Evolutionary conservation across 306 rosid genomes (phyloP).

Genomic region (Pyrus bretschneideri): DNA sequence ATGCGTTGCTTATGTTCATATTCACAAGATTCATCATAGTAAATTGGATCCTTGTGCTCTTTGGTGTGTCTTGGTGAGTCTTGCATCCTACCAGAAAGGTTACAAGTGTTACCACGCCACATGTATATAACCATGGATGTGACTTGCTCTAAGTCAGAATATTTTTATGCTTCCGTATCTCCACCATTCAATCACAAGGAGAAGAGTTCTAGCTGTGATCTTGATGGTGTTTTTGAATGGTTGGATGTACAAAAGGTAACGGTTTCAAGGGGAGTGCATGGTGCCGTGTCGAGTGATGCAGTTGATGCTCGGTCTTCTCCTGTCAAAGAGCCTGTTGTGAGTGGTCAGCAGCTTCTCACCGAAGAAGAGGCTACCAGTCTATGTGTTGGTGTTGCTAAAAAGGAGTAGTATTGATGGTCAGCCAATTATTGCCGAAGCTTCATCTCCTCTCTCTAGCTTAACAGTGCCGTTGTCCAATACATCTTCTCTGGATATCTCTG

Average conservation of each 20-base stretch:
- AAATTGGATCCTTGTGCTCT: too few relatives aligned
- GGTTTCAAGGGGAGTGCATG: neutral
- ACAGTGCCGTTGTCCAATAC: too few relatives aligned
- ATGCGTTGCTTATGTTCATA: too few relatives aligned
- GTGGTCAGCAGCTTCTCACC: too few relatives aligned
- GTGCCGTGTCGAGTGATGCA: neutral
- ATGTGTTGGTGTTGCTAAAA: neutral
- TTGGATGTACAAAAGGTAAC: neutral
- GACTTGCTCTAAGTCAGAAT: neutral
- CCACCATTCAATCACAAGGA: neutral
- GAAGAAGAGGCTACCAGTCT: neutral
- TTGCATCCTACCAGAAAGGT: too few relatives aligned
- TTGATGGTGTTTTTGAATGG: neutral
- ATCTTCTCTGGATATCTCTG: too few relatives aligned
- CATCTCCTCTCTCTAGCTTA: neutral
- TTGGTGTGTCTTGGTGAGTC: too few relatives aligned
- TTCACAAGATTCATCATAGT: too few relatives aligned
- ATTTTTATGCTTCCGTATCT: neutral
- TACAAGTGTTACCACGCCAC: neutral
- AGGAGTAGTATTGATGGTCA: neutral
- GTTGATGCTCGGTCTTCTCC: neutral
- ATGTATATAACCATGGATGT: neutral
- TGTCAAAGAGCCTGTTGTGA: too few relatives aligned
- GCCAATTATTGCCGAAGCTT: neutral
- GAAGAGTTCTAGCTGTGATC: neutral